Percentiles rank a stretch among this genome's conserved stretches.
These are phyloP conservation scores for Conoideocrella luteorostrata DNA, from an alignment of 2,329 filamentous ascomycete species.

Conservation along the genomic window DNA sequence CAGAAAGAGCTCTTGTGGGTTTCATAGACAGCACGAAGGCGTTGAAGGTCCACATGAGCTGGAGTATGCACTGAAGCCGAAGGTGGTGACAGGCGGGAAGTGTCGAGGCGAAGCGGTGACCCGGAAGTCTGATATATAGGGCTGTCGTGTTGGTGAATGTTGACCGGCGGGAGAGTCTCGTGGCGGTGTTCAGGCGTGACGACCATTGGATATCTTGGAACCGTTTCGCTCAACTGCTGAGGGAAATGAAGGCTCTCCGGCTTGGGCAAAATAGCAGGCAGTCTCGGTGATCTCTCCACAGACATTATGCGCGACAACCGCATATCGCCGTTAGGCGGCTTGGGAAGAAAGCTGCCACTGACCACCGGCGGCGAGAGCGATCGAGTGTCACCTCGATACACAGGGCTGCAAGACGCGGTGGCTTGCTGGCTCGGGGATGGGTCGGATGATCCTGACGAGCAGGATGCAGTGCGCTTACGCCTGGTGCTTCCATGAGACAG, in stretches of 20 bases:
- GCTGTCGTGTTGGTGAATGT: conserved; percentile 23
- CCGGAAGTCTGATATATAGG: conserved; percentile 29
- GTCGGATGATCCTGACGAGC: conserved; percentile 55
- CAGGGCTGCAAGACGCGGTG: conserved; percentile 42
- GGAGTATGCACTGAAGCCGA: conserved; percentile 24
- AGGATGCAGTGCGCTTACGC: conserved; percentile 67
- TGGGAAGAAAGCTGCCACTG: conserved; percentile 37
- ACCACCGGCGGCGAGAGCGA: conserved; percentile 43
- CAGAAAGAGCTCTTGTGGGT: conserved; percentile 67
- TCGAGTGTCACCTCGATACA: conserved; percentile 41
- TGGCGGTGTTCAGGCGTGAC: conserved; percentile 39
- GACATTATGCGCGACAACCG: conserved; percentile 49
- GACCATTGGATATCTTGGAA: conserved; percentile 35
- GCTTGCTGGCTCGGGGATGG: conserved; percentile 46
- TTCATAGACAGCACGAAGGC: conserved; percentile 64
- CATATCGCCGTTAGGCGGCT: conserved; percentile 39
- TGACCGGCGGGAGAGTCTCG: conserved; percentile 36
- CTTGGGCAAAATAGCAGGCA: conserved; percentile 61
- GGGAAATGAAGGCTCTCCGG: conserved; percentile 46
- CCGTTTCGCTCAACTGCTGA: conserved; percentile 22
- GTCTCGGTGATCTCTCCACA: conserved; percentile 37
- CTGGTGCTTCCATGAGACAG: conserved; percentile 76
- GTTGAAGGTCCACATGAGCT: conserved; percentile 53
- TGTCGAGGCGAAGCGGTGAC: conserved; percentile 54
- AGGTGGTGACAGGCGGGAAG: conserved; percentile 37